These are phyloP conservation scores for Penicillium robsamsonii DNA, from an alignment of 495 filamentous ascomycete species.

Conservation along the genomic window DNA sequence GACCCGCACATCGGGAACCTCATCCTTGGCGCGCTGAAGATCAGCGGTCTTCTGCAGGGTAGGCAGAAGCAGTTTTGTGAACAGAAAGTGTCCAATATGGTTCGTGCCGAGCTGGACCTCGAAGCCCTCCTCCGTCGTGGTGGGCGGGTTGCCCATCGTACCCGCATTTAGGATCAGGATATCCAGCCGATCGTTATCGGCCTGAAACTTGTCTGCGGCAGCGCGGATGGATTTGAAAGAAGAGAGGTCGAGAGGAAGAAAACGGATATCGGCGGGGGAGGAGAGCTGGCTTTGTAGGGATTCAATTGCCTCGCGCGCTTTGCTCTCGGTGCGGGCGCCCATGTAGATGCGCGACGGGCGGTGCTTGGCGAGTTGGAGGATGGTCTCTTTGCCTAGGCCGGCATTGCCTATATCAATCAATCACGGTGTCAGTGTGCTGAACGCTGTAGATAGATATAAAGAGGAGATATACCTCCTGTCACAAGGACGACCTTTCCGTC, in stretches of 20 bases:
- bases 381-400: constrained; percentile 65
- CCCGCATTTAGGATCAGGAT: constrained; percentile 56
- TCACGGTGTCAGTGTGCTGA: constrained; percentile 1
- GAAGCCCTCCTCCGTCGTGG: constrained; percentile 74
- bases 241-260: constrained; percentile 50
- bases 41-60: constrained; percentile 49
- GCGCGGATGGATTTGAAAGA: constrained; percentile 52
- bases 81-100: constrained; percentile 53
- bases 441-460: neutral
- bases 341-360: constrained; percentile 61
- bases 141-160: constrained; percentile 56
- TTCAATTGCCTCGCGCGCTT: constrained; percentile 50
- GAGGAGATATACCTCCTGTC: constrained; percentile 51
- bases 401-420: constrained; percentile 50
- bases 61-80: constrained; percentile 63
- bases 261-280: constrained; percentile 44
- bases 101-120: constrained; percentile 66
- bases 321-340: constrained; percentile 54
- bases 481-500: constrained; percentile 58
- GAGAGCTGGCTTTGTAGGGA: constrained; percentile 48
- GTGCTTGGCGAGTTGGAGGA: constrained; percentile 61
- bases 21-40: constrained; percentile 24
- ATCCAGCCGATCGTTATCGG: constrained; percentile 53
- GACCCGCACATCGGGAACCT: constrained; percentile 26
- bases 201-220: constrained; percentile 46